A percentile compares a stretch with the other conserved stretches of the same genome.
Conservation (phyloP, 371 early-diverging fungal species). For the Mucor velutinosus region DNA sequence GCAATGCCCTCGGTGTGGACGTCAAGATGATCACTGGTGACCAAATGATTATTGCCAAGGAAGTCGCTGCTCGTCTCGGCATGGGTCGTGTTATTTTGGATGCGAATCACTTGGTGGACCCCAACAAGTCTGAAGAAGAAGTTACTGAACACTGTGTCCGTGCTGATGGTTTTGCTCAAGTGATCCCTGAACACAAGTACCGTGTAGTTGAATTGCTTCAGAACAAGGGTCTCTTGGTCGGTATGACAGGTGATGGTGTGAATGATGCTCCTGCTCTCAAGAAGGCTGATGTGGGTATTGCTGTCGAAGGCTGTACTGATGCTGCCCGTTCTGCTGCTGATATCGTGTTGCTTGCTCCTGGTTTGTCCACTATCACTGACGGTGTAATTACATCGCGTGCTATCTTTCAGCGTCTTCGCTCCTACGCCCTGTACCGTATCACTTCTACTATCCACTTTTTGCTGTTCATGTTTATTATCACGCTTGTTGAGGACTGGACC, state of each 20-base stretch:
- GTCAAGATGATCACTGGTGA: conserved; percentile 88
- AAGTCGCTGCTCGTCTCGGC: conserved; percentile 77
- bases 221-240: conserved; percentile 69
- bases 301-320: conserved; percentile 89
- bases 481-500: conserved; percentile 77
- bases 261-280: conserved; percentile 93
- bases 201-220: conserved; percentile 77
- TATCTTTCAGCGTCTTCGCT: conserved; percentile 93
- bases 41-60: conserved; percentile 76
- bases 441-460: conserved; percentile 92
- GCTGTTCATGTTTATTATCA: conserved; percentile 90
- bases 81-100: conserved; percentile 74
- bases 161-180: conserved; percentile 85
- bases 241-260: conserved; percentile 87
- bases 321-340: conserved; percentile 95
- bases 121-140: conserved; percentile 56
- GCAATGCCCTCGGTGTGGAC: conserved; percentile 61
- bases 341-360: conserved; percentile 88
- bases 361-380: conserved; percentile 87
- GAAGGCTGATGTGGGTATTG: conserved; percentile 88
- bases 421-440: conserved; percentile 92
- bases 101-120: conserved; percentile 69
- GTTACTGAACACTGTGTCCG: conserved; percentile 65
- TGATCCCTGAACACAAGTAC: conserved; percentile 77
- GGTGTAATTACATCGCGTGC: conserved; percentile 84